Percentiles rank a stretch among this genome's conserved stretches.
Conservation (phyloP, 2,329 filamentous ascomycete species). For the Penicillium sp. region DNA sequence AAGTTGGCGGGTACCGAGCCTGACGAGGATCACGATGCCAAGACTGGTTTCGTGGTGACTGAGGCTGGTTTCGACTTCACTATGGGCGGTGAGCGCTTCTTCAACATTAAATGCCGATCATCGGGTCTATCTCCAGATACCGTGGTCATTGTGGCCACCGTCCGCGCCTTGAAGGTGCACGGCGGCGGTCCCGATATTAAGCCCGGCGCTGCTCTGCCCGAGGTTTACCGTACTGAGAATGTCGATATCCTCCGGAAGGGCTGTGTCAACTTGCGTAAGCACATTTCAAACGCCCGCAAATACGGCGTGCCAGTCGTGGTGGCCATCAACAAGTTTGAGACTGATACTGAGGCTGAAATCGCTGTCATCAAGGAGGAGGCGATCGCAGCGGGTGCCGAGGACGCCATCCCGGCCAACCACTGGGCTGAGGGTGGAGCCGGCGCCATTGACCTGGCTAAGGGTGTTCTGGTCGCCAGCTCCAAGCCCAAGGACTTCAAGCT, state of each 20-base stretch:
- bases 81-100: constrained; percentile 99
- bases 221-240: constrained; percentile 91
- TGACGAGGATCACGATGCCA: constrained; percentile 78
- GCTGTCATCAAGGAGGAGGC: constrained; percentile 86
- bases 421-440: constrained; percentile 94
- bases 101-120: constrained; percentile 99
- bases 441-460: constrained; percentile 82
- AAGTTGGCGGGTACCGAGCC: constrained; percentile 94
- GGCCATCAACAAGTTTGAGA: constrained; percentile 94
- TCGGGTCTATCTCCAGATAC: constrained; percentile 91
- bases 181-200: constrained; percentile 93
- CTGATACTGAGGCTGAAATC: constrained; percentile 90
- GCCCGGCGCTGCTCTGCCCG: constrained; percentile 78
- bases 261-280: constrained; percentile 92
- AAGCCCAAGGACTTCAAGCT: constrained; percentile 86
- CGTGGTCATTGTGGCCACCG: constrained; percentile 91
- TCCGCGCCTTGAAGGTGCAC: constrained; percentile 94
- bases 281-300: constrained; percentile 82
- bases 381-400: constrained; percentile 85
- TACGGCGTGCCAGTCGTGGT: constrained; percentile 95
- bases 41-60: constrained; percentile 90
- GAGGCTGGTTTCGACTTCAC: constrained; percentile 99
- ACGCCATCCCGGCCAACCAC: constrained; percentile 91
- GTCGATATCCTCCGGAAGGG: constrained; percentile 85
- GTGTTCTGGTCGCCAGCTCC: constrained; percentile 76